phyloP scores from a whole-genome alignment of 139 green algal species.

The Volvox reticuliferus region DNA sequence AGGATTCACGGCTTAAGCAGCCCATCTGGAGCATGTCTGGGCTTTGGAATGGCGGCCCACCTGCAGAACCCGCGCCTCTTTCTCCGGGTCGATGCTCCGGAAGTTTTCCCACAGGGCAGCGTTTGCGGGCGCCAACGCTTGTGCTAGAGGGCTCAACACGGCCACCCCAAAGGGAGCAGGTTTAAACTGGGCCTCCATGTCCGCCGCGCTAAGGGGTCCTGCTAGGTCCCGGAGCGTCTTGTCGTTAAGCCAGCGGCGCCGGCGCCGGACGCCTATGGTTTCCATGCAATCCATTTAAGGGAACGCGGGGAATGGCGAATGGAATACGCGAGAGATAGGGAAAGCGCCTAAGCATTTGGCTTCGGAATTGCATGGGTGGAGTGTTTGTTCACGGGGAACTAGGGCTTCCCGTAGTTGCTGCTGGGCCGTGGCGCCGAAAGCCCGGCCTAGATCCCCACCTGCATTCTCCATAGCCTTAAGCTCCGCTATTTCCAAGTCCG shows the following conservation, averaged over 20 bases:
- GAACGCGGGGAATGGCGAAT: no score
- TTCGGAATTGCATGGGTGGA: background rate
- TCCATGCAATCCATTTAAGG: background rate
- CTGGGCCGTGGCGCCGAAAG: background rate
- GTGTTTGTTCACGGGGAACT: background rate
- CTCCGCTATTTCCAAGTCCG: slow-evolving; percentile 51
- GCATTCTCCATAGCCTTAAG: slow-evolving; percentile 55
- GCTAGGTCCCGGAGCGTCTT: slow-evolving; percentile 49
- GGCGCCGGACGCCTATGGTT: slow-evolving; percentile 2
- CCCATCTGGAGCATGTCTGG: no score
- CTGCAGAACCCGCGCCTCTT: slow-evolving; percentile 66
- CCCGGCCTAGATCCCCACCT: slow-evolving; percentile 18
- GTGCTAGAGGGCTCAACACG: background rate
- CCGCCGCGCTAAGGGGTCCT: slow-evolving; percentile 17
- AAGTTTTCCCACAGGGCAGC: slow-evolving; percentile 49
- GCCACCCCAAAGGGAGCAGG: slow-evolving; percentile 68
- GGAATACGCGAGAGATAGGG: no score
- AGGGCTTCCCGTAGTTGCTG: background rate
- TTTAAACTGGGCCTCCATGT: slow-evolving; percentile 68
- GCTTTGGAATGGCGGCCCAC: slow-evolving; percentile 21
- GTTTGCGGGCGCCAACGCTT: background rate
- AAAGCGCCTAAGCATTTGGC: background rate
- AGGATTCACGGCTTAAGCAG: no score
- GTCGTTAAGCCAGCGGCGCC: slow-evolving; percentile 52
- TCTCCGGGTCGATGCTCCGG: slow-evolving; percentile 67